Percentiles rank a stretch among this genome's conserved stretches.
phyloP scores from a whole-genome alignment of 2,329 filamentous ascomycete genomes.

The Aspergillus sp. region DNA sequence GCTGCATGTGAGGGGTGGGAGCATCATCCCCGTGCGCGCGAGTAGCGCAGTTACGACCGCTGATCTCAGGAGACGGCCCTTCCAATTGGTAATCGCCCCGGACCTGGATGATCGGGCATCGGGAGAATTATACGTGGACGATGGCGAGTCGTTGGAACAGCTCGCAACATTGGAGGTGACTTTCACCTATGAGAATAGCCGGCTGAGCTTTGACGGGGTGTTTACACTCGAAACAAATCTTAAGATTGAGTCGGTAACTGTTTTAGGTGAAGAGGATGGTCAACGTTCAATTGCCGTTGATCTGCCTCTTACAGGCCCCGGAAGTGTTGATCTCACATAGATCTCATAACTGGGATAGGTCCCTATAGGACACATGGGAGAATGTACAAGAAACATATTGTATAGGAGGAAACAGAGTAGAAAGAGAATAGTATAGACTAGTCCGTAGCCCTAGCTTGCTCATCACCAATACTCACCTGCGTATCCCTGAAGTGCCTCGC shows the following conservation, averaged over 20 bases:
- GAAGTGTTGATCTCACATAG: not conserved
- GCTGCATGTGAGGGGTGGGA: conserved; percentile 67
- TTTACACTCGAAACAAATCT: not conserved
- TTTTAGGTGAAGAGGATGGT: not conserved
- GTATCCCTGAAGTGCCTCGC: conserved; percentile 45
- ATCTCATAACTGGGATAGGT: not conserved
- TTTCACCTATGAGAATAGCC: not conserved
- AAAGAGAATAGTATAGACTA: not conserved
- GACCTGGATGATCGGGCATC: conserved; percentile 63
- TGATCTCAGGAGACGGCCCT: conserved; percentile 65
- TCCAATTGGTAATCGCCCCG: conserved; percentile 72
- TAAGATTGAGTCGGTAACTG: not conserved
- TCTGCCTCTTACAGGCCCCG: not conserved
- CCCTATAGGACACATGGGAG: no score
- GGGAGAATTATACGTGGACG: conserved; percentile 7
- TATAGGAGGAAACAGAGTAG: not conserved
- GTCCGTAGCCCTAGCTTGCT: not conserved
- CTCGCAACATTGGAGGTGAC: conserved; percentile 1
- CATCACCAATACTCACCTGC: conserved; percentile 31
- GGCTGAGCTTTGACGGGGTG: not conserved
- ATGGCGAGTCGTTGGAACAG: conserved; percentile 5
- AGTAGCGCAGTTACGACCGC: conserved; percentile 62
- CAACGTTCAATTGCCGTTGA: not conserved
- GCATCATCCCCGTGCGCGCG: conserved; percentile 60
- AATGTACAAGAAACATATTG: no score